phyloP scores from a whole-genome alignment of 345 rosid genomes.

The Anacardium occidentale region DNA sequence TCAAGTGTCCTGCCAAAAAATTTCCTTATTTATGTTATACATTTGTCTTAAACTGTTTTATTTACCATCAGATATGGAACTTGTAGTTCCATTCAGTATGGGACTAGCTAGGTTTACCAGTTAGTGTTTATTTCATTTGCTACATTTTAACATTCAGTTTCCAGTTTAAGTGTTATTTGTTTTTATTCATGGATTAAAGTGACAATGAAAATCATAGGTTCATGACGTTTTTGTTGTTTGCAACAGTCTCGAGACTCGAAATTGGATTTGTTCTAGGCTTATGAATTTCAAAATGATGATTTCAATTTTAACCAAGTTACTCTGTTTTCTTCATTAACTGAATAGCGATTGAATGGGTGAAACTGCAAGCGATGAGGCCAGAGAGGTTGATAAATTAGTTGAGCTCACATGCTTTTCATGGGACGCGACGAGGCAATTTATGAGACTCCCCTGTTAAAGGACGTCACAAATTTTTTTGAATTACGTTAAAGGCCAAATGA shows the following conservation, averaged over 20 bases:
- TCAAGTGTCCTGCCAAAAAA: no score
- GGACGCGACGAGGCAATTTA: background rate
- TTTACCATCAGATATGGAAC: background rate
- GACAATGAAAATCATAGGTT: conserved; percentile 5
- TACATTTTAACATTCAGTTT: background rate
- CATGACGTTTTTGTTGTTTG: background rate
- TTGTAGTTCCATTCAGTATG: background rate
- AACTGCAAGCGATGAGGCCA: background rate
- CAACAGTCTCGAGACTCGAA: no score
- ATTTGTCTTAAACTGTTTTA: background rate
- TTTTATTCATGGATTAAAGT: conserved; percentile 1
- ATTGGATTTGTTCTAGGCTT: no score
- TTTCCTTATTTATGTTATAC: background rate
- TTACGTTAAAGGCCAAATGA: no score
- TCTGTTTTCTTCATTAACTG: no score
- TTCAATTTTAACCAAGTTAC: no score
- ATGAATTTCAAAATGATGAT: no score
- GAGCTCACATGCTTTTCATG: conserved; percentile 19
- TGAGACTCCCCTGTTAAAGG: background rate
- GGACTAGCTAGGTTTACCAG: background rate
- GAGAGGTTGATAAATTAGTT: background rate
- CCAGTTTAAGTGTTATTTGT: background rate
- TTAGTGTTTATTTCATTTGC: background rate
- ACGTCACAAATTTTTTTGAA: no score
- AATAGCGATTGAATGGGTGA: no score